Evolutionary conservation across 768 basidiomycete species (phyloP).

Genomic region (Scleroderma bovista): DNA sequence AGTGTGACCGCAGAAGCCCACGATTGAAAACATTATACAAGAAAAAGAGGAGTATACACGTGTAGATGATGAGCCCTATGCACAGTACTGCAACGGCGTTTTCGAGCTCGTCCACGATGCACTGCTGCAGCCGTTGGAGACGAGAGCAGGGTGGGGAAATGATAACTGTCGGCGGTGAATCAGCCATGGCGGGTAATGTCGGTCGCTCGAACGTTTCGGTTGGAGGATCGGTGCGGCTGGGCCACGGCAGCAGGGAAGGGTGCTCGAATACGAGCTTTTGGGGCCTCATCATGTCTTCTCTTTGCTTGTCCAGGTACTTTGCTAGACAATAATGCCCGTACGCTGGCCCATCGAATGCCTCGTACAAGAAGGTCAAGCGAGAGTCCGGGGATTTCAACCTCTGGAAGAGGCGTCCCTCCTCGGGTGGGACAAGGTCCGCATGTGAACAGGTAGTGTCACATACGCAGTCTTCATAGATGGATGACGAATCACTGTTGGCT

Average conservation of each 20-base stretch:
- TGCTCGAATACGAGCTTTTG: conserved; percentile 18
- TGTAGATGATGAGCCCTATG: conserved; percentile 21
- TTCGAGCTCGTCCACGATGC: conserved; percentile 22
- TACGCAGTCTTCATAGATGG: conserved; percentile 27
- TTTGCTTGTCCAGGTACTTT: conserved; percentile 24
- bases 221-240: conserved; percentile 6
- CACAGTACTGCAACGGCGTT: conserved; percentile 22
- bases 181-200: neutral
- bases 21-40: conserved; percentile 26
- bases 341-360: conserved; percentile 22
- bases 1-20: conserved; percentile 18
- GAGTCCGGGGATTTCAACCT: conserved; percentile 4
- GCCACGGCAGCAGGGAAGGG: conserved; percentile 14
- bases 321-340: conserved; percentile 23
- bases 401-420: conserved; percentile 7
- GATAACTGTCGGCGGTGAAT: neutral
- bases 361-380: conserved; percentile 22
- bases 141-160: conserved; percentile 7
- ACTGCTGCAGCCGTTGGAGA: conserved; percentile 9
- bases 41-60: conserved; percentile 22
- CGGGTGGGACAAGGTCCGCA: conserved; percentile 15
- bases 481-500: conserved; percentile 11
- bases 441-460: conserved; percentile 15
- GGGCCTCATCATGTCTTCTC: conserved; percentile 11
- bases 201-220: neutral